Base-by-base conservation (phyloP, 352 stramenopile species). In the Pythium grandisporangium region DNA sequence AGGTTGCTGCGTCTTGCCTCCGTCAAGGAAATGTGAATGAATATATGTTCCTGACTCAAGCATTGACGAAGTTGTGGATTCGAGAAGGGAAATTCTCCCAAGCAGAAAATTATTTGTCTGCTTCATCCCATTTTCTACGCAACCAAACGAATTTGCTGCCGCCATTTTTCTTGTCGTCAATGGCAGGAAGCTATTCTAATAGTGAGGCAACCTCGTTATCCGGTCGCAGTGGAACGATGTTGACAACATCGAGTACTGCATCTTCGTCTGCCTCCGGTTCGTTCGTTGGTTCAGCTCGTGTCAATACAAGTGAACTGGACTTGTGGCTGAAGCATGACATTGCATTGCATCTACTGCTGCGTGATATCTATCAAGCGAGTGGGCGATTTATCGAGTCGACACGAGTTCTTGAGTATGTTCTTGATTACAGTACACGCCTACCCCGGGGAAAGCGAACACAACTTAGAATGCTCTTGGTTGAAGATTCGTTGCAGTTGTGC, bases 251-350 rank as follows among this genome's bases (percentile, higher is more conserved):
- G 6, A 88, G 72, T 25, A 78, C 77, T 0, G 65, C 65, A 12
- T 85, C 74, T 8, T 91, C 77, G 21, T 85, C 68, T 3, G 47
- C 72, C 1, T 79, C 70, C 0, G 52, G 61, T 5, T 79, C 70
- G 16, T 70, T 87, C 45, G 13, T 84, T 6, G 78, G 51, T 39
- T 73, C 59, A 25, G 53, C 68, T 4, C 70, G 67, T 6, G 57
- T 66, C n/a, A 82, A 80, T 42, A 76, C 64, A 7, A 81, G 65
- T 20, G 76, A 90, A 22, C 58, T 88, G 45, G 80, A 93, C 43
- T 61, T 63, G 6, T 91, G 75, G 77, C 48, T 93, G 12, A 84
- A 75, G 41, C 77, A 93, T 42, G 75, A 91, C 23, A 79, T 93
- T 36, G 77, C 61, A n/a, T 44, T 93, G n/a, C 80, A 93, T 38